Conservation (phyloP, 495 filamentous ascomycete species). For the Xylaria castorea region DNA sequence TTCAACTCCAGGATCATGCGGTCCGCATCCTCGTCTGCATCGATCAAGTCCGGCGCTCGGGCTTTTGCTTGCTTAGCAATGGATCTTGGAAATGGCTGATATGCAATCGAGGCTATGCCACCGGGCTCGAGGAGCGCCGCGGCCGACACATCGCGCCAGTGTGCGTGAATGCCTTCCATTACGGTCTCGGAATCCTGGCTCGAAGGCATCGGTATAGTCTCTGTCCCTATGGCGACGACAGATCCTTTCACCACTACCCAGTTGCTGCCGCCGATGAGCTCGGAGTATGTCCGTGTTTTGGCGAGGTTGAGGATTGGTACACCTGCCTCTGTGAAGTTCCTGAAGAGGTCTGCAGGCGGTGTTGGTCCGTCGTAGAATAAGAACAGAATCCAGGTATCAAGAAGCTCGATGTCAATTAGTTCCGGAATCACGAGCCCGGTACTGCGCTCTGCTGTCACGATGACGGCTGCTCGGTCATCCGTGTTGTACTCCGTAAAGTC, state of each 20-base stretch:
- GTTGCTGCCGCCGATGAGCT: conserved; percentile 39
- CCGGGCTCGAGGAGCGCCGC: conserved; percentile 50
- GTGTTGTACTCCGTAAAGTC: conserved; percentile 60
- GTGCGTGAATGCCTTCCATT: conserved; percentile 54
- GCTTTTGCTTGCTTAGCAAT: conserved; percentile 56
- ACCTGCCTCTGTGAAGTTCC: conserved; percentile 60
- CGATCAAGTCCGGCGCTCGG: conserved; percentile 56
- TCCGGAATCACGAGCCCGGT: conserved; percentile 25
- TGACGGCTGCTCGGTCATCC: conserved; percentile 60
- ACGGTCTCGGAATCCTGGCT: conserved; percentile 49
- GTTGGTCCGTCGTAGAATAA: conserved; percentile 65
- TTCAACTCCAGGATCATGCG: conserved; percentile 62
- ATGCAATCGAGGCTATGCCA: conserved; percentile 58
- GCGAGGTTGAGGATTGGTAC: conserved; percentile 41
- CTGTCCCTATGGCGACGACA: conserved; percentile 55
- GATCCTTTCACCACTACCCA: conserved; percentile 42
- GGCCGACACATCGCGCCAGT: conserved; percentile 52
- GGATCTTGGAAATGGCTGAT: conserved; percentile 59
- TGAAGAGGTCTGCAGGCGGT: conserved; percentile 60
- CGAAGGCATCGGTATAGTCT: conserved; percentile 55
- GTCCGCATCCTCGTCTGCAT: conserved; percentile 55
- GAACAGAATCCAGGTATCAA: conserved; percentile 67
- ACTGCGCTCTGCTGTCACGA: conserved; percentile 60
- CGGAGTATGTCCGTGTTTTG: conserved; percentile 36
- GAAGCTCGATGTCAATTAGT: conserved; percentile 38